Conservation (phyloP, 2,329 filamentous ascomycete species). For the Cyanodermella asteris region DNA sequence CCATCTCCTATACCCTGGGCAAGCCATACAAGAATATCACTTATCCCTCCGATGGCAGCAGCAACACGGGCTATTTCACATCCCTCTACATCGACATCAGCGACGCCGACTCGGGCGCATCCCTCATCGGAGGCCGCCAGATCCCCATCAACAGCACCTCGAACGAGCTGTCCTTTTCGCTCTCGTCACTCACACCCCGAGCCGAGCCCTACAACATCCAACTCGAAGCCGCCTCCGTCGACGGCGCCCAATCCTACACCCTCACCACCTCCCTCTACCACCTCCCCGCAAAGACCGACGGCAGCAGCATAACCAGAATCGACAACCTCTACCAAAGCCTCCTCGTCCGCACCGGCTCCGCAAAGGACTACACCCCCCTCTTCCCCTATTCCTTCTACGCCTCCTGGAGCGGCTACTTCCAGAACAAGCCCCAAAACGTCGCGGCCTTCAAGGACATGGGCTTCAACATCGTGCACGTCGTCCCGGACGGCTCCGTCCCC, state of each 20-base stretch:
- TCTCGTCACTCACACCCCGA: slow-evolving; percentile 12
- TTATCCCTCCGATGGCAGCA: background rate
- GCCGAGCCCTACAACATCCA: slow-evolving; percentile 17
- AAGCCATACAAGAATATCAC: slow-evolving; percentile 11
- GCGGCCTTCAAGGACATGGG: slow-evolving; percentile 19
- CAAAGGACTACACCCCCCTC: slow-evolving; percentile 15
- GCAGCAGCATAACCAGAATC: slow-evolving; percentile 24
- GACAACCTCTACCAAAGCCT: slow-evolving; percentile 26
- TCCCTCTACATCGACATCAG: slow-evolving; percentile 10
- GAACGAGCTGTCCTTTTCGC: slow-evolving; percentile 16
- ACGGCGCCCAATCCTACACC: slow-evolving; percentile 15
- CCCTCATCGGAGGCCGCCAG: slow-evolving; percentile 10
- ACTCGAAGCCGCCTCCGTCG: slow-evolving; percentile 13
- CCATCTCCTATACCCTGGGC: slow-evolving; percentile 16
- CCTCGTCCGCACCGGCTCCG: slow-evolving; percentile 17
- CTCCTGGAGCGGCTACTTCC: slow-evolving; percentile 16
- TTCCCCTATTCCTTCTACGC: slow-evolving; percentile 27
- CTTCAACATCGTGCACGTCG: slow-evolving; percentile 26
- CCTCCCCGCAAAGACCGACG: slow-evolving; percentile 19
- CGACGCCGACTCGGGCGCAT: slow-evolving; percentile 7
- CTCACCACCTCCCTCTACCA: slow-evolving; percentile 18
- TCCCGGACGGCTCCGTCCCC: slow-evolving; percentile 18
- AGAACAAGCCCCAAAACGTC: slow-evolving; percentile 16
- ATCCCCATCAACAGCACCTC: slow-evolving; percentile 17
- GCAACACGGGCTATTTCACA: background rate